phyloP scores from a whole-genome alignment of 345 rosid genomes.

The Gossypium sturtianum region DNA sequence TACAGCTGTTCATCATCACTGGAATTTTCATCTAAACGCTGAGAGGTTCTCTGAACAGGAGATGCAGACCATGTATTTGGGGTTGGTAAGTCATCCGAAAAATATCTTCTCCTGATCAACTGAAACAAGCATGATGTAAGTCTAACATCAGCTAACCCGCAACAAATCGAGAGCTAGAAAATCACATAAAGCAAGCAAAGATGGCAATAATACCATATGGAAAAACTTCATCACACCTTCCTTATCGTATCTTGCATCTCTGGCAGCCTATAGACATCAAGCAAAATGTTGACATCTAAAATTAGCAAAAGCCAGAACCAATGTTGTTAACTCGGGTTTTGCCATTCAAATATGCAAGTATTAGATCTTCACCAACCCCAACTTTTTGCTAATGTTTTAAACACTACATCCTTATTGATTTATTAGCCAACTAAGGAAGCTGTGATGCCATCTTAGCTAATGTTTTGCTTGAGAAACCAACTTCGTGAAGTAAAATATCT shows the following conservation, averaged over 20 bases:
- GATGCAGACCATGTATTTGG: conserved; percentile 75
- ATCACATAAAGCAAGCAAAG: neutral
- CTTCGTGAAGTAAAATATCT: neutral
- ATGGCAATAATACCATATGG: conserved; percentile 40
- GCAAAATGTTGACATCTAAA: conserved; percentile 6
- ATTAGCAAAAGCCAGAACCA: neutral
- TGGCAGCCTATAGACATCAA: conserved; percentile 69
- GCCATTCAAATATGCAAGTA: neutral
- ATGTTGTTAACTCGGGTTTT: neutral
- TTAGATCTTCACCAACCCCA: neutral
- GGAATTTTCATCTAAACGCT: conserved; percentile 65
- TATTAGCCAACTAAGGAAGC: neutral
- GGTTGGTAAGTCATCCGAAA: conserved; percentile 72
- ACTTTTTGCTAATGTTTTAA: neutral
- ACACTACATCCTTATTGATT: neutral
- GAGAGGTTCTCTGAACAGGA: conserved; percentile 45
- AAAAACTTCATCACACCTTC: conserved; percentile 85
- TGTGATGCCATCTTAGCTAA: neutral
- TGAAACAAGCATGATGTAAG: conserved; percentile 24
- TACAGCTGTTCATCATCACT: conserved; percentile 65
- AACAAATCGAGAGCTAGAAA: neutral
- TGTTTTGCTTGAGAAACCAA: neutral
- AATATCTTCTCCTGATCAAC: conserved; percentile 95
- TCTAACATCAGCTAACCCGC: neutral
- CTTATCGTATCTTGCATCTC: conserved; percentile 92